A percentile compares a stretch with the other conserved stretches of the same genome.
Evolutionary conservation across 306 rosid species (phyloP).

Genomic region (Abrus pulchellus): DNA sequence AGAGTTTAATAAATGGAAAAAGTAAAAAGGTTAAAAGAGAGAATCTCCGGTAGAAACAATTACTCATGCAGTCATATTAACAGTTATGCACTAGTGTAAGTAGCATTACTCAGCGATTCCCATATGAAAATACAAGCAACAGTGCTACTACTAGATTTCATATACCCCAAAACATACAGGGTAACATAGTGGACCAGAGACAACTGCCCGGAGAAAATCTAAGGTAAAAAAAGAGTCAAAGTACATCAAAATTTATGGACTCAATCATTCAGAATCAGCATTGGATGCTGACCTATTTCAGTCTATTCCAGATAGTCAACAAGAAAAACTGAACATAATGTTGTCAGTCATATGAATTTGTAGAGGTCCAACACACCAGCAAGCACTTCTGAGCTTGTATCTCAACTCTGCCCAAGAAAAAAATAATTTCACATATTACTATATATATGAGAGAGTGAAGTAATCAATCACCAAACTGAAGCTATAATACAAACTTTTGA

Average conservation of each 20-base stretch:
- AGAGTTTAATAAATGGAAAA: background rate
- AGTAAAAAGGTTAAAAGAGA: no score
- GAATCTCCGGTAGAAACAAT: background rate
- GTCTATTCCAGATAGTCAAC: constrained; percentile 30
- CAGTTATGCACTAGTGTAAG: no score
- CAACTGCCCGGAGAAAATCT: constrained; percentile 30
- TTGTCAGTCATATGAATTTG: background rate
- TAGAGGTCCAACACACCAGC: background rate
- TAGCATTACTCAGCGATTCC: no score
- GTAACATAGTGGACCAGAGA: constrained; percentile 2
- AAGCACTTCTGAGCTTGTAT: background rate
- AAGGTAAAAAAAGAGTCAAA: constrained; percentile 13
- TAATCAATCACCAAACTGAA: background rate
- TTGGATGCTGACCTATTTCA: constrained; percentile 5
- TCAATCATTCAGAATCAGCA: constrained; percentile 8
- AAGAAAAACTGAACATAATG: background rate
- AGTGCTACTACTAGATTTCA: no score
- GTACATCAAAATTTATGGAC: background rate
- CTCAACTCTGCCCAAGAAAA: constrained; percentile 1
- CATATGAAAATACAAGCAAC: no score
- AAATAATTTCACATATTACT: background rate
- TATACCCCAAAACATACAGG: background rate
- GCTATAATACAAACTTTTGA: background rate
- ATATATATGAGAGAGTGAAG: background rate
- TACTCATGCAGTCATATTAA: no score